Evolutionary conservation across 176 grass and related monocot species (phyloP), one percentile per base, ranked within the genome.

Genomic region (Eleusine indica): DNA sequence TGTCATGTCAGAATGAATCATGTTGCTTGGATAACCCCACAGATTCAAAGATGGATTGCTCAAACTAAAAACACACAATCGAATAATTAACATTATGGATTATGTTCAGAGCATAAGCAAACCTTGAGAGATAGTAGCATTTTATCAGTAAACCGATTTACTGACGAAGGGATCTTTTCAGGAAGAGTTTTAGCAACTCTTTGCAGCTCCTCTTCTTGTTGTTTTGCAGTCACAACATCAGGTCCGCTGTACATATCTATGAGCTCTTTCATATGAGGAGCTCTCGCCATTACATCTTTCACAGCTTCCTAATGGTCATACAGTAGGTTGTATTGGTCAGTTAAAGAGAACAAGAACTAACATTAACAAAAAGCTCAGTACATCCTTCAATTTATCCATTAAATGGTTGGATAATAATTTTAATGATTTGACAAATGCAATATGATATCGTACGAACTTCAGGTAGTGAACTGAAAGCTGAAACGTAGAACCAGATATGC

Each of bases 111-210:
- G 12, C 62, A 88, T 75, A 18, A 79, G 39, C 78, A 82, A 85
- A 95, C 96, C 89, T 94, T 92, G 56, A 94, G 93, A 75, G 93
- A 89, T 10, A 90, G 85, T 60, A 98, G 43, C 74, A 89, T 90
- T 79, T 77, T 88, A 77, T 98, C 91, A 32, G 96, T 87, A 62
- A 95, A 95, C 39, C 80, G 88, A 66, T 90, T 98, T 22, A 94
- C 93, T 90, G 89, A 95, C 82, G 85, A 82, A n/a, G 89, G 96
- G 48, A 84, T 87, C 66, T 83, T 92, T 61, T 79, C 69, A 52
- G 85, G 96, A 74, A 98, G 82, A 81, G 93, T 98, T 73, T 74
- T 87, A 46, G 93, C 96, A 80, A 95, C 93, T 84, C 93, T 86
- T 75, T 91, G 79, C 83, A 98, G 74, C 76, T 98, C 96, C 60